These are phyloP conservation scores for Xylaria sp. DNA, from an alignment of 2,329 filamentous ascomycete species.

Conservation along the genomic window DNA sequence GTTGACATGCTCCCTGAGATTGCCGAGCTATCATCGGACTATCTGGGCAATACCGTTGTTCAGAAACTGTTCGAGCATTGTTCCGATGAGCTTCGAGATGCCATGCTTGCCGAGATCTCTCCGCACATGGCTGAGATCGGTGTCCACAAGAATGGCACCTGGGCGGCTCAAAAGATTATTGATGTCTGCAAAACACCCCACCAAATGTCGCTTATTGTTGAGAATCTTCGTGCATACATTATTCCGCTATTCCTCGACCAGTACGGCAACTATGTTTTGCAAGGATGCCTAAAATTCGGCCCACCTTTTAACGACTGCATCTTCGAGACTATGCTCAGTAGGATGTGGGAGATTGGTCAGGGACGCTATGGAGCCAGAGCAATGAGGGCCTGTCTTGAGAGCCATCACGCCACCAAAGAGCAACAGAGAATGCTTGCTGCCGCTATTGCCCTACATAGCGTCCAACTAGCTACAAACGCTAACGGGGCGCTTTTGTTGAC, in stretches of 20 bases:
- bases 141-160: constrained; percentile 98
- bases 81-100: constrained; percentile 86
- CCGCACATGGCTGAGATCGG: constrained; percentile 96
- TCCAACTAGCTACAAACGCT: constrained; percentile 93
- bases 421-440: constrained; percentile 95
- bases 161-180: constrained; percentile 99
- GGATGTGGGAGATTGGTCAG: constrained; percentile 91
- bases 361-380: constrained; percentile 93
- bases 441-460: constrained; percentile 93
- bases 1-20: constrained; percentile 96
- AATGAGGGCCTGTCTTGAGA: constrained; percentile 96
- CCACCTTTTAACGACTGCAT: constrained; percentile 93
- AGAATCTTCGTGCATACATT: constrained; percentile 83
- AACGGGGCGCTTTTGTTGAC: constrained; percentile 93
- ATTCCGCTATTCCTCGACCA: constrained; percentile 94
- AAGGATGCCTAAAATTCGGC: constrained; percentile 93
- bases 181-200: constrained; percentile 86
- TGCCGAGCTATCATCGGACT: constrained; percentile 92
- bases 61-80: constrained; percentile 98
- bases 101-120: constrained; percentile 86
- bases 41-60: constrained; percentile 98
- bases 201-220: constrained; percentile 85
- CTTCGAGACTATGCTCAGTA: constrained; percentile 94
- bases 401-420: constrained; percentile 91
- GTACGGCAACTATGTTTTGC: constrained; percentile 97